phyloP scores from a whole-genome alignment of 345 rosid genomes.

The Bruguiera sexangula region DNA sequence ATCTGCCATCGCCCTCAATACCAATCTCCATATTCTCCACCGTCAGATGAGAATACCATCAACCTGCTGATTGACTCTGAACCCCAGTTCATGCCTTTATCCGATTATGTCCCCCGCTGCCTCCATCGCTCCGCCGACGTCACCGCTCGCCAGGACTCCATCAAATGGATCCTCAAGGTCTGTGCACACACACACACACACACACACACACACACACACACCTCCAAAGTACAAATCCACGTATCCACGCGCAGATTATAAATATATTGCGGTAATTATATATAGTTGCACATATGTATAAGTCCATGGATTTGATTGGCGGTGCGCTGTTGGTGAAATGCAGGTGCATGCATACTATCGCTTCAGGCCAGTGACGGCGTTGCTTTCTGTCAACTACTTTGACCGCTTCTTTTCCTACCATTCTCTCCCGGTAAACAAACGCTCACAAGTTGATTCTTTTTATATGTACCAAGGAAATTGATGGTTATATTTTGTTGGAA shows the following conservation, averaged over 20 bases:
- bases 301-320: background rate
- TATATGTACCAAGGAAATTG: too few relatives aligned
- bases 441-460: too few relatives aligned
- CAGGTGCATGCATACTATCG: conserved; percentile 50
- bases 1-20: conserved; percentile 18
- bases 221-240: too few relatives aligned
- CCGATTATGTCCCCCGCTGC: conserved; percentile 43
- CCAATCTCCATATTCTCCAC: conserved; percentile 5
- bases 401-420: conserved; percentile 61
- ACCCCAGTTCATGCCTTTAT: conserved; percentile 28
- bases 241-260: too few relatives aligned
- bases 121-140: conserved; percentile 38
- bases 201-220: background rate
- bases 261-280: background rate
- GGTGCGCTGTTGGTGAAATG: conserved; percentile 12
- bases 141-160: conserved; percentile 61
- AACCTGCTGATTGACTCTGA: conserved; percentile 36
- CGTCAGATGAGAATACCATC: conserved; percentile 24
- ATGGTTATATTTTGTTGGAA: too few relatives aligned
- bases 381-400: conserved; percentile 53
- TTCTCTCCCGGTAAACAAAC: conserved; percentile 37
- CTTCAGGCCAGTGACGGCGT: conserved; percentile 48
- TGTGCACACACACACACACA: background rate
- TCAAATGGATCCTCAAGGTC: conserved; percentile 63
- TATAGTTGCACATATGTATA: background rate